Conservation (phyloP, 176 grass and related monocot genomes). For the Neostapfia colusana region DNA sequence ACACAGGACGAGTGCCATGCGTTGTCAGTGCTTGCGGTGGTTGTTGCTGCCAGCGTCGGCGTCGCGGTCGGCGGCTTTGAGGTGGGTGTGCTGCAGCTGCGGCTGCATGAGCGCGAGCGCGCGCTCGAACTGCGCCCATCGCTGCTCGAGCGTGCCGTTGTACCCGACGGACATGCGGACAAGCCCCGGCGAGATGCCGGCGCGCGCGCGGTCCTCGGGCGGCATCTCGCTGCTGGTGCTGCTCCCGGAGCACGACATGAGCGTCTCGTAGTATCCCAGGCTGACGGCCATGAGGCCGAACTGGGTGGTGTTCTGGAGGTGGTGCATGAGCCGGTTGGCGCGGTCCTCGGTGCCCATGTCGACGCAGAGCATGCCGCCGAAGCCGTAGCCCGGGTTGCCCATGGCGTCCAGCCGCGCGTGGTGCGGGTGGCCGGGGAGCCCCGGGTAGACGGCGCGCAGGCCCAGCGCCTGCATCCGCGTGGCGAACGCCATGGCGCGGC, state of each 20-base stretch:
- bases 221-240: conserved; percentile 99
- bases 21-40: conserved; percentile 41
- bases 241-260: conserved; percentile 92
- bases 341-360: conserved; percentile 95
- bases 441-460: conserved; percentile 77
- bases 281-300: conserved; percentile 99
- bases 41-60: neutral
- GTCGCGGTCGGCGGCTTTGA: neutral
- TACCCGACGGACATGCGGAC: conserved; percentile 88
- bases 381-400: conserved; percentile 72
- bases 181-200: conserved; percentile 79
- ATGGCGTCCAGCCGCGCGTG: conserved; percentile 55
- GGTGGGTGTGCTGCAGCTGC: neutral
- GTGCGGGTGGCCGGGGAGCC: conserved; percentile 80
- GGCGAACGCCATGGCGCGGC: conserved; percentile 68
- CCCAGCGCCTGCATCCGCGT: conserved; percentile 58
- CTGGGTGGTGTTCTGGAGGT: conserved; percentile 95
- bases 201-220: conserved; percentile 59
- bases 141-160: conserved; percentile 87
- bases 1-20: neutral
- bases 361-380: conserved; percentile 86
- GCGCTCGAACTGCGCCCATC: conserved; percentile 85
- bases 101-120: conserved; percentile 66
- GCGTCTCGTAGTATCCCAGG: conserved; percentile 90
- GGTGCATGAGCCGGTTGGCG: conserved; percentile 88